Evolutionary conservation across 805 yeast species (phyloP), one percentile per base, ranked within the genome.

Genomic region (Ogataea henricii): DNA sequence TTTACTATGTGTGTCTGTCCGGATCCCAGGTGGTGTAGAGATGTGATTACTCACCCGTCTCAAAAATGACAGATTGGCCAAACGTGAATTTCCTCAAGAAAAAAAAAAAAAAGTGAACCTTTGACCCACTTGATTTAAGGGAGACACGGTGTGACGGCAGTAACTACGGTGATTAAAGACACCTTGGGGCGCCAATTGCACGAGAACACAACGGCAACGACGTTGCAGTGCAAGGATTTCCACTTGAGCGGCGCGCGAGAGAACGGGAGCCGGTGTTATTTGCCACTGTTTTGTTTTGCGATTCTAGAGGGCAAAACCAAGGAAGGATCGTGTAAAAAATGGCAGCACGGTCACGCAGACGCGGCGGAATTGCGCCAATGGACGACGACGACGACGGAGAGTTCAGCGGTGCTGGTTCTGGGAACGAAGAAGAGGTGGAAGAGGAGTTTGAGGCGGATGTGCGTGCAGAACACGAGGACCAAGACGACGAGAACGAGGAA

Each of bases 401-500:
- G 14, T 42, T 49, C 35, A 40, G 41, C 3, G 51, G 49, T 16
- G 48, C 42, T 25, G 51, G 45, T 4, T 34, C 49, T 22, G 52
- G 35, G 23, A n/a, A n/a, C n/a, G 46, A 30, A 13, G 57, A 50
- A 9, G 60, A 53, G 22, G 50, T 55, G 9, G 47, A 58, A 4
- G 62, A 54, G 48, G 62, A 60, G 43, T 57, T 44, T 23, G 63
- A 58, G 40, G 54, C 51, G 20, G 64, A 58, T 37, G 25, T 51
- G 17, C 53, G 46, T 17, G 37, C 25, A 7, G 43, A 45, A 12
- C 43, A 40, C 6, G 52, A 46, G 10, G 54, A 47, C 5, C 46
- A 38, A 4, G 53, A 50, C 7, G 54, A 47, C 5, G 48, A 38
- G 6, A 53, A 50, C 7, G 59, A 52, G 2, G 59, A 58, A 5